Base-by-base conservation (phyloP, 768 basidiomycete species). In the Macrolepiota dolichaula region DNA sequence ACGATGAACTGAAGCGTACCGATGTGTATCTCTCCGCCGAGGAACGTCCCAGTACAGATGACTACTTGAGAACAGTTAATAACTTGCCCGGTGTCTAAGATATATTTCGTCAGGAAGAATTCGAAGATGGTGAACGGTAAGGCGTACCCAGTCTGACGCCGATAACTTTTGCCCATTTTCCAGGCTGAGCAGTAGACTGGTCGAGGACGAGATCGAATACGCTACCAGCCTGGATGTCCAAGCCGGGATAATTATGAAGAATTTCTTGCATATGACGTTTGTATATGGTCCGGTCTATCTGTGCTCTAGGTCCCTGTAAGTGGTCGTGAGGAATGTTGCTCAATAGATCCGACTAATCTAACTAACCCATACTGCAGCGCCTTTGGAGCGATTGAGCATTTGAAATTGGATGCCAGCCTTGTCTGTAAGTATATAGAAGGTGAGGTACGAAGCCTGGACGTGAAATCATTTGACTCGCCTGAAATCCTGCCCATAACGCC, bases 11-110 rank as follows among this genome's bases (percentile, higher is more conserved):
- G 22, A n/a, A 4, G 13, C 71, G 27, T 66, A 86, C 92, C 94
- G 50, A 96, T 91, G 67, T 96, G 94, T 49, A 95, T 93, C 74
- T 96, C 92, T 11, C 92, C 94, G 2, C 89, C 89, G 25, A 96
- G 81, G 70, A 96, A 96, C 0, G 94, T 96, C 7, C 94, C 94
- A 0, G 94, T 96, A 66, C 92, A 94, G 13, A 96, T 82, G 29
- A 96, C 89, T 11, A 95, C 91, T 65, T 88, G 86, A 3, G 88
- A 85, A 67, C 92, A 96, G 17, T 76, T 75, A 29, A 96, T 85
- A 17, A 86, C 68, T 54, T 94, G 88, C 10, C 92, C 91, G 3
- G 83, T 79, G 35, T 92, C 92, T 92, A 71, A 11, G 1, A 50
- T 37, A n/a, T 9, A 3, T 50, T 7, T 13, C 9, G 5, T 58